phyloP scores from a whole-genome alignment of 306 rosid genomes.

The Vigna reflexopilosa region DNA sequence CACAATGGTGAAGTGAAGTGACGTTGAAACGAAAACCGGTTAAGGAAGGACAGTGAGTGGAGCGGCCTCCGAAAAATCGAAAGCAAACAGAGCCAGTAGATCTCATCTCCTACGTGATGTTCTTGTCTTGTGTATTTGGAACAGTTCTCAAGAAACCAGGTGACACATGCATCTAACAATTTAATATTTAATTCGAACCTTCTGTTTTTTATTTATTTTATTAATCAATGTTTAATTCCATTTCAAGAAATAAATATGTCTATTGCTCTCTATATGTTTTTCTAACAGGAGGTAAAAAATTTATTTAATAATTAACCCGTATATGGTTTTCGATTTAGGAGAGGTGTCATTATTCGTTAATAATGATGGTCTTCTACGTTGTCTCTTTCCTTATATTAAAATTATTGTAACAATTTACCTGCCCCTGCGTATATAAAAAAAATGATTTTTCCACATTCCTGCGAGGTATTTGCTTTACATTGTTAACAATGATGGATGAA shows the following conservation, averaged over 20 bases:
- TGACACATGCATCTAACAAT: conserved; percentile 45
- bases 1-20: conserved; percentile 23
- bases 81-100: conserved; percentile 42
- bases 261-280: background rate
- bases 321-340: conserved; percentile 12
- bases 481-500: conserved; percentile 2
- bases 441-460: background rate
- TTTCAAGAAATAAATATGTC: background rate
- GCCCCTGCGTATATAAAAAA: background rate
- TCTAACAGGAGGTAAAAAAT: background rate
- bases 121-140: conserved; percentile 35
- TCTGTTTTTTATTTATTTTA: background rate
- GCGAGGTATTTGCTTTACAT: background rate
- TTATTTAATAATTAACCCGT: background rate
- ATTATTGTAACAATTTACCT: background rate
- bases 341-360: conserved; percentile 19
- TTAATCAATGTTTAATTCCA: background rate
- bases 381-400: background rate
- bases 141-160: conserved; percentile 46
- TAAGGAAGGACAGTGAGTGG: background rate
- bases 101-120: conserved; percentile 34
- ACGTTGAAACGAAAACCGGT: conserved; percentile 10
- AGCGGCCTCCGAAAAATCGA: conserved; percentile 13
- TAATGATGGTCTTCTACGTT: background rate
- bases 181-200: conserved; percentile 54